These are phyloP conservation scores for Asclepias syriaca DNA, from an alignment of 257 asterid species.

Conservation along the genomic window DNA sequence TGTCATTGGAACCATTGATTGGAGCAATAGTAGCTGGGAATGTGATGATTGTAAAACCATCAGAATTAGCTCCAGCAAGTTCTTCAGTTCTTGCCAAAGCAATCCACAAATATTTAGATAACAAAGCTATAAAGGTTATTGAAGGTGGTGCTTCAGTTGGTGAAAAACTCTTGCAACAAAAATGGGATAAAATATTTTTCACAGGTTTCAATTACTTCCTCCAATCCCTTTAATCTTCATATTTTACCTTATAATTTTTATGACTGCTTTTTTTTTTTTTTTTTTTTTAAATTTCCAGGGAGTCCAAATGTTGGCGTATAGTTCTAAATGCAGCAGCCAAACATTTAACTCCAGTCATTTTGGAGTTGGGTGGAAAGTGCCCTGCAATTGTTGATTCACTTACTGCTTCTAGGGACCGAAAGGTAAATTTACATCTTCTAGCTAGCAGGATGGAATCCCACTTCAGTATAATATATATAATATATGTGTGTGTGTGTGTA, in stretches of 20 bases:
- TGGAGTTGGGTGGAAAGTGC: conserved; percentile 88
- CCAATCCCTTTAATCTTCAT: no score
- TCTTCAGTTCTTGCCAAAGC: conserved; percentile 47
- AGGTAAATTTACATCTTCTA: conserved; percentile 25
- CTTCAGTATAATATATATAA: no score
- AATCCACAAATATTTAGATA: conserved; percentile 45
- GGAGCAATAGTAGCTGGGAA: conserved; percentile 94
- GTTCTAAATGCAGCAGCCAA: conserved; percentile 72
- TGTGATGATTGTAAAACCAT: conserved; percentile 58
- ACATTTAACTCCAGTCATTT: conserved; percentile 61
- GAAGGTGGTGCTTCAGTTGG: conserved; percentile 61
- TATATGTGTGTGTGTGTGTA: no score
- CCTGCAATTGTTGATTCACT: conserved; percentile 72
- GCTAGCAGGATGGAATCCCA: no score
- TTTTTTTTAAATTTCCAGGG: conserved; percentile 27
- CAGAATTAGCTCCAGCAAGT: conserved; percentile 69
- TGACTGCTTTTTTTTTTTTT: neutral
- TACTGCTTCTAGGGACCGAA: conserved; percentile 46
- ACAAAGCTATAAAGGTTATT: conserved; percentile 51
- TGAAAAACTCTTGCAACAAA: conserved; percentile 45
- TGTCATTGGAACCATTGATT: conserved; percentile 64
- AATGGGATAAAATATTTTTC: conserved; percentile 87
- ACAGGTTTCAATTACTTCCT: conserved; percentile 42
- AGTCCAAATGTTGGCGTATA: conserved; percentile 46
- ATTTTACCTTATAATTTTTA: neutral